Percentiles rank a stretch among this genome's conserved stretches.
Evolutionary conservation across 176 grass and related monocot genomes (phyloP).

Genomic region (Eleusine coracana): DNA sequence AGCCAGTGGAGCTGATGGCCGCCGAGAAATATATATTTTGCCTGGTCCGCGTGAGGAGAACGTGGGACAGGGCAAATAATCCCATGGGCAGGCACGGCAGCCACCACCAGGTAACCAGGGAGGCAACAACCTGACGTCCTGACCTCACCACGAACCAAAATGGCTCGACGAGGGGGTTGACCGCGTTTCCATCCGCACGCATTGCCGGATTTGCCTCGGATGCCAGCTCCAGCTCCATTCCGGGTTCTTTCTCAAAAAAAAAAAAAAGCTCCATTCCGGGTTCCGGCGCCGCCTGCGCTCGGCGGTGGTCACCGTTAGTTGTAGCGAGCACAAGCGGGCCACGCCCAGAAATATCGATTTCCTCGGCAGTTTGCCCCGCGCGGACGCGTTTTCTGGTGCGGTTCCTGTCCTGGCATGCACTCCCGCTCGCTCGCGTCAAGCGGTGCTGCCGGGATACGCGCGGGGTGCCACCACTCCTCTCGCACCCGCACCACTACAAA

Average conservation of each 20-base stretch:
- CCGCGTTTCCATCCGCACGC: conserved; percentile 26
- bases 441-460: neutral
- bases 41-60: conserved; percentile 31
- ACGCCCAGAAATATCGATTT: conserved; percentile 5
- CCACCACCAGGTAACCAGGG: no score
- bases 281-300: neutral
- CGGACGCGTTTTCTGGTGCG: conserved; percentile 30
- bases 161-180: neutral
- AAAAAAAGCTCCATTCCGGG: no score
- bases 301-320: neutral
- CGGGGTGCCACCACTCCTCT: neutral
- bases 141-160: neutral
- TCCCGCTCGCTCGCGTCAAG: neutral
- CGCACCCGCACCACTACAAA: neutral
- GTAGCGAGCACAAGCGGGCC: neutral
- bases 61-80: conserved; percentile 34
- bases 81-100: neutral
- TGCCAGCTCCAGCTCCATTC: neutral
- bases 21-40: neutral
- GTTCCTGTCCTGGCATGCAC: neutral
- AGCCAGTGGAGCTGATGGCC: conserved; percentile 4
- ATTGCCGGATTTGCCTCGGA: conserved; percentile 16
- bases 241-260: no score
- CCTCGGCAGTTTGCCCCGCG: neutral
- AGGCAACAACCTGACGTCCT: conserved; percentile 11